These are phyloP conservation scores for Tetraselmis chui DNA, from an alignment of 139 green algal species.

Conservation along the genomic window DNA sequence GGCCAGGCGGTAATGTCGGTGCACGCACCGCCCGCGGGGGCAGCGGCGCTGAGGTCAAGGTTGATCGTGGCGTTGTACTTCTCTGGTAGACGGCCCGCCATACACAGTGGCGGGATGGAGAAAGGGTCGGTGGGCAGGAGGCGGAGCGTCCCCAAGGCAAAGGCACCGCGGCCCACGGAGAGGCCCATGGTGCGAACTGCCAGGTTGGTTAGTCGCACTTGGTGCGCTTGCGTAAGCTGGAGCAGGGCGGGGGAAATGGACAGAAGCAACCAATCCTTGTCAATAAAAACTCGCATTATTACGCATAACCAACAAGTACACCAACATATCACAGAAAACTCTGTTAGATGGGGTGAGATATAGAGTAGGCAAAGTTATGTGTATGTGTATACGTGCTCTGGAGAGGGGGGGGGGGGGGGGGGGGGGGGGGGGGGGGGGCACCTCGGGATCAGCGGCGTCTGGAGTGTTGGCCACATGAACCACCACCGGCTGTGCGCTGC, in stretches of 20 bases:
- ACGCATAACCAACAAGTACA: too few relatives aligned
- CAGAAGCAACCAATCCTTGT: too few relatives aligned
- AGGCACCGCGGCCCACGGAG: slow-evolving; percentile 68
- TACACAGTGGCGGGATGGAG: slow-evolving; percentile 54
- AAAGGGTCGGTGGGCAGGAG: slow-evolving; percentile 74
- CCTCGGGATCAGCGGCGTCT: slow-evolving; percentile 37
- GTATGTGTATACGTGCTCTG: too few relatives aligned
- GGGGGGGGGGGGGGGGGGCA: slow-evolving; percentile 12
- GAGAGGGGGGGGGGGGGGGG: slow-evolving; percentile 1
- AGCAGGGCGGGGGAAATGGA: neutral
- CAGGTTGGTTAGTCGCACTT: slow-evolving; percentile 54
- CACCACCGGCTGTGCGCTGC: slow-evolving; percentile 20
- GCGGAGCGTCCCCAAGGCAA: slow-evolving; percentile 53
- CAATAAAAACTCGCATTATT: too few relatives aligned
- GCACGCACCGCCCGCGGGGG: slow-evolving; percentile 40
- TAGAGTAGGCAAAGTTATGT: too few relatives aligned
- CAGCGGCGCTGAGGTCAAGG: slow-evolving; percentile 56
- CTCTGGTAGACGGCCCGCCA: slow-evolving; percentile 59
- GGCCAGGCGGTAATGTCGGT: slow-evolving; percentile 80
- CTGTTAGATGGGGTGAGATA: too few relatives aligned
- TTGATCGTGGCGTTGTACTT: slow-evolving; percentile 63
- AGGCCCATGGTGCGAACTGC: slow-evolving; percentile 72
- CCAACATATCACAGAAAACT: too few relatives aligned
- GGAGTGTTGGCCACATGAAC: slow-evolving; percentile 27
- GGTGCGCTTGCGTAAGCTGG: slow-evolving; percentile 21